A percentile compares a stretch with the other conserved stretches of the same genome.
These are phyloP conservation scores for Coemansia sp. DNA, from an alignment of 192 early-diverging fungal species.

Conservation along the genomic window DNA sequence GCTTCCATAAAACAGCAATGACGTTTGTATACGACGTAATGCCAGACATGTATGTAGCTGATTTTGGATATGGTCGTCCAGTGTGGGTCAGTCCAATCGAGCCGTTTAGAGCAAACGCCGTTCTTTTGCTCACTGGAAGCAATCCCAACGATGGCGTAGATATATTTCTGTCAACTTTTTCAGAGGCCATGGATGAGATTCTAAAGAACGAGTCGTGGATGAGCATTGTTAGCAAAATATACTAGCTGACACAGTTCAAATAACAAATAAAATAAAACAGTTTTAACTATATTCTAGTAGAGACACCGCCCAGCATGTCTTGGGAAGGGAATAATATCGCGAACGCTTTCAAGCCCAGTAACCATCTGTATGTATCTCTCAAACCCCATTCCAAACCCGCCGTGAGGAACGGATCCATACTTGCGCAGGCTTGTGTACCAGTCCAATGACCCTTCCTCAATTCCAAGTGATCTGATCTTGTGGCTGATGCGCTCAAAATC, in stretches of 20 bases:
- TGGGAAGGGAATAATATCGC: conserved; percentile 71
- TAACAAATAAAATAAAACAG: not conserved
- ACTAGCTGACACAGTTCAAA: conserved; percentile 12
- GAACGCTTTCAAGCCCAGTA: conserved; percentile 77
- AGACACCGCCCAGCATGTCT: conserved; percentile 58
- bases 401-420: conserved; percentile 83
- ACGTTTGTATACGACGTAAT: conserved; percentile 46
- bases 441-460: conserved; percentile 68
- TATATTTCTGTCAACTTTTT: conserved; percentile 44
- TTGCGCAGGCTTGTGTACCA: conserved; percentile 86
- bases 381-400: conserved; percentile 90
- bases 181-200: conserved; percentile 42
- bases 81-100: conserved; percentile 49
- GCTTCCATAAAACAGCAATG: conserved; percentile 23
- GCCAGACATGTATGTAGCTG: conserved; percentile 44
- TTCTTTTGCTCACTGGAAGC: conserved; percentile 28
- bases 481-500: conserved; percentile 55
- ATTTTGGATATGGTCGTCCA: conserved; percentile 45
- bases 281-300: conserved; percentile 34
- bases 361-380: conserved; percentile 78
- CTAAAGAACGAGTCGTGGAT: conserved; percentile 46
- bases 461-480: conserved; percentile 57
- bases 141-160: conserved; percentile 40
- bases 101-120: conserved; percentile 44
- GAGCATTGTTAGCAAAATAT: conserved; percentile 31